A percentile compares a stretch with the other conserved stretches of the same genome.
These are phyloP conservation scores for Dichomitus squalens DNA, from an alignment of 1,284 basidiomycete genomes.

Conservation along the genomic window DNA sequence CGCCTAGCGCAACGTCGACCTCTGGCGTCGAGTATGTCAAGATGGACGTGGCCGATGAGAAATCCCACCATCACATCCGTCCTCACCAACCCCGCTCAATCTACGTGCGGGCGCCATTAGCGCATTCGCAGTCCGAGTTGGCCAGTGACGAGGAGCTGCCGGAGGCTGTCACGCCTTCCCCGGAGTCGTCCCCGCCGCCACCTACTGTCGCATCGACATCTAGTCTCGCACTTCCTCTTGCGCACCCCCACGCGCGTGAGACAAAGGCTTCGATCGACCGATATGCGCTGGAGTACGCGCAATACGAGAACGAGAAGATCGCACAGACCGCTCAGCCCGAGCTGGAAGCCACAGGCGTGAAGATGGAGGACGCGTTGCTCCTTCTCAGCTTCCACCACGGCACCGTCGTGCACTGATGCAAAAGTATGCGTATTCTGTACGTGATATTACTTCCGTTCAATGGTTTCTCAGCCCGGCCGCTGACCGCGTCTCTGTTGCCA, in stretches of 20 bases:
- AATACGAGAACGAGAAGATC: slow-evolving; percentile 30
- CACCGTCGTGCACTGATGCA: slow-evolving; percentile 53
- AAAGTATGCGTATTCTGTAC: slow-evolving; percentile 15
- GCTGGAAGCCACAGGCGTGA: slow-evolving; percentile 41
- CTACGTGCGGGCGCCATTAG: slow-evolving; percentile 26
- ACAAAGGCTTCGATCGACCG: slow-evolving; percentile 28
- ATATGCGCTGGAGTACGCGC: slow-evolving; percentile 33
- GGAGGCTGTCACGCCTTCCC: slow-evolving; percentile 72
- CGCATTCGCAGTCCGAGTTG: slow-evolving; percentile 46
- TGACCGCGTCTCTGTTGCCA: background rate
- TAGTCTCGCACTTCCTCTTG: slow-evolving; percentile 19
- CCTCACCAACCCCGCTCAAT: slow-evolving; percentile 16
- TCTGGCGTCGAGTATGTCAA: slow-evolving; percentile 41
- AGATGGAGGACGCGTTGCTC: slow-evolving; percentile 67
- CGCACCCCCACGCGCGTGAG: slow-evolving; percentile 24
- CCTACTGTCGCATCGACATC: slow-evolving; percentile 24
- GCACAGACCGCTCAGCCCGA: slow-evolving; percentile 21
- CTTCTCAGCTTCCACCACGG: slow-evolving; percentile 67
- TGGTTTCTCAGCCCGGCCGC: background rate
- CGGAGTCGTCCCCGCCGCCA: slow-evolving; percentile 54
- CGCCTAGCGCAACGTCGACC: slow-evolving; percentile 24
- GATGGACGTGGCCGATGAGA: slow-evolving; percentile 37
- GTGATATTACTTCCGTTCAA: background rate
- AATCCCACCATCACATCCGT: background rate
- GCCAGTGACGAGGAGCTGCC: slow-evolving; percentile 66